Conservation (phyloP, 2,329 filamentous ascomycete species). For the Monilinia fructigena region DNA sequence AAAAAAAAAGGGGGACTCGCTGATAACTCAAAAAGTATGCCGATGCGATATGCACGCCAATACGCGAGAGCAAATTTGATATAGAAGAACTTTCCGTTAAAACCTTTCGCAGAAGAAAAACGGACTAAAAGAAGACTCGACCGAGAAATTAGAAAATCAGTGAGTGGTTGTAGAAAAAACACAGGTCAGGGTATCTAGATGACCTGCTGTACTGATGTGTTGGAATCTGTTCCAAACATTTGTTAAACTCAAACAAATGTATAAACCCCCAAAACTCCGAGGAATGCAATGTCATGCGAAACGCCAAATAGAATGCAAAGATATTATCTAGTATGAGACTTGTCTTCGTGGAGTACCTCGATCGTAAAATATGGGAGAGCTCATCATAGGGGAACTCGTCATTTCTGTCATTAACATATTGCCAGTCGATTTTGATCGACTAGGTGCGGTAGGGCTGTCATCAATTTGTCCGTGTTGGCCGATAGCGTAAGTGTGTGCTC, state of each 20-base stretch:
- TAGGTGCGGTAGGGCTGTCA: conserved; percentile 56
- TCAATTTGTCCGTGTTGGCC: conserved; percentile 65
- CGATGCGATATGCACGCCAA: conserved; percentile 37
- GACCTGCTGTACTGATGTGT: conserved; percentile 19
- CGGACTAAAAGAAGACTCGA: conserved; percentile 18
- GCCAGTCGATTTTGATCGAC: conserved; percentile 33
- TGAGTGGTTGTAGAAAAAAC: conserved; percentile 17
- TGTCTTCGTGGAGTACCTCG: conserved; percentile 58
- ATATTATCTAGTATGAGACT: conserved; percentile 57
- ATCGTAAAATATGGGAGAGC: conserved; percentile 49
- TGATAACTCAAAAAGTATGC: conserved; percentile 36
- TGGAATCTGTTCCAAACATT: conserved; percentile 20
- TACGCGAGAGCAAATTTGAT: conserved; percentile 35
- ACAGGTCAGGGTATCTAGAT: conserved; percentile 21
- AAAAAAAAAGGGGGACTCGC: conserved; percentile 24
- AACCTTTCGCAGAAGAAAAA: conserved; percentile 20
- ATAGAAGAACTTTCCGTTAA: conserved; percentile 27
- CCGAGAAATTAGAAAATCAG: conserved; percentile 15
- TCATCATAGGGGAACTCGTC: conserved; percentile 27
- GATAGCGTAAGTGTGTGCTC: conserved; percentile 94
- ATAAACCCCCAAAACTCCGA: conserved; percentile 14
- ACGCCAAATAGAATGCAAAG: conserved; percentile 35
- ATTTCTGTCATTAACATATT: conserved; percentile 41
- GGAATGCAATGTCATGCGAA: conserved; percentile 26
- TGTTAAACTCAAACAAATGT: conserved; percentile 10